Evolutionary conservation across 2,329 filamentous ascomycete species (phyloP), one percentile per base, ranked within the genome.

Genomic region (Aspergillus sclerotialis): DNA sequence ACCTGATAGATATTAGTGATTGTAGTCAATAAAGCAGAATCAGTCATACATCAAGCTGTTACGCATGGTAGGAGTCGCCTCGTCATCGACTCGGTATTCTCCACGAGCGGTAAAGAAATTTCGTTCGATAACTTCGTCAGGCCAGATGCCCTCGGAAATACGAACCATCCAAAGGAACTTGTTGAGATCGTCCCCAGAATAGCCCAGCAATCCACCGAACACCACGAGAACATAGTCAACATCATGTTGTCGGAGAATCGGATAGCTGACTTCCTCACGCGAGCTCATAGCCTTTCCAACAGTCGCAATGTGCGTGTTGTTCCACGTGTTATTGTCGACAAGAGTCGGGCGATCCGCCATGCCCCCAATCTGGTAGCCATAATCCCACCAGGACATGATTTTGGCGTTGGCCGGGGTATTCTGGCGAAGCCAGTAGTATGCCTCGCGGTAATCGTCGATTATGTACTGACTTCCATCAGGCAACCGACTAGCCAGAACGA

Each of bases 111-210:
- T 98, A 67, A 98, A 98, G 70, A 90, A 98, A 55, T 90, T 83
- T 45, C 92, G 84, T 69, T 98, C 92, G 69, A 88, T 94, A 50
- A 98, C 82, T 73, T 98, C 90, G 47, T 96, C 88, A n/a, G 92
- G 92, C 92, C 92, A 98, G 66, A 98, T 96, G 45, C 92, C 92
- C 67, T 98, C 92, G 25, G 92, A 92, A 56, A 98, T 98, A 59
- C 92, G 80, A 38, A 98, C 89, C 93, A 98, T 98, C 92, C 92
- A 98, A 50, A 98, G 72, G 73, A 98, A 98, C 70, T 98, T 98
- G 74, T 98, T 98, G 70, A 98, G 94, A 57, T 98, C 92, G 52
- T 98, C 92, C 44, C 92, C 92, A 33, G 89, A 95, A 70, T 98
- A 98, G 36, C 93, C 93, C 25, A 98, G 73, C 38, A 98, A 78